Evolutionary conservation across 2,329 filamentous ascomycete genomes (phyloP).

Genomic region (Mycosphaerelloides madeirae): DNA sequence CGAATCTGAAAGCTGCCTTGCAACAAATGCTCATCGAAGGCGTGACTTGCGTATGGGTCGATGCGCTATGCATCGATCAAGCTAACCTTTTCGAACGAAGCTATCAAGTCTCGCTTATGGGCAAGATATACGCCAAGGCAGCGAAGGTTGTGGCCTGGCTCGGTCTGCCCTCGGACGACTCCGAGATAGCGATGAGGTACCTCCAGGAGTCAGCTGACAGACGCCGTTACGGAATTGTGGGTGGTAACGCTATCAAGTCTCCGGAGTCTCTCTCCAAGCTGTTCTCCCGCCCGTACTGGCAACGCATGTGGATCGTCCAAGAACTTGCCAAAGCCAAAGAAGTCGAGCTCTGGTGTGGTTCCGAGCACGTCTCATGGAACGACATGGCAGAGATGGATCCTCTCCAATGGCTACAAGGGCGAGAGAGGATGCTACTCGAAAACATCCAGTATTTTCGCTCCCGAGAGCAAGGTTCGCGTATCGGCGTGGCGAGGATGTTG

Average conservation of each 20-base stretch:
- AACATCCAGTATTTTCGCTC: neutral
- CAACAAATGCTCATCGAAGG: neutral
- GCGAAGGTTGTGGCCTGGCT: conserved; percentile 11
- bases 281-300: neutral
- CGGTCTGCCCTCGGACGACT: neutral
- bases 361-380: neutral
- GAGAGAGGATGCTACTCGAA: neutral
- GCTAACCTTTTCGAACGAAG: conserved; percentile 5
- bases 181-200: neutral
- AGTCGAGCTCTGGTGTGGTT: neutral
- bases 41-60: conserved; percentile 8
- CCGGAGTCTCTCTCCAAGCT: neutral
- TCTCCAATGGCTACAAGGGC: neutral
- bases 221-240: too few species aligned
- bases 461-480: neutral
- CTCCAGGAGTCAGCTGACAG: too few species aligned
- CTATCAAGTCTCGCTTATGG: conserved; percentile 12
- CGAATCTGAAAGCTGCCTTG: neutral
- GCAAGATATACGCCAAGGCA: conserved; percentile 8
- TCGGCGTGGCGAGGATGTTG: neutral
- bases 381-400: neutral
- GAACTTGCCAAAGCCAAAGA: conserved; percentile 1
- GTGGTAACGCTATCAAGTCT: too few species aligned
- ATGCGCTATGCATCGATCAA: conserved; percentile 18
- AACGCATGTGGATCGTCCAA: conserved; percentile 5